Conservation (phyloP, 352 stramenopile species). For the Phytopythium sindhum region DNA sequence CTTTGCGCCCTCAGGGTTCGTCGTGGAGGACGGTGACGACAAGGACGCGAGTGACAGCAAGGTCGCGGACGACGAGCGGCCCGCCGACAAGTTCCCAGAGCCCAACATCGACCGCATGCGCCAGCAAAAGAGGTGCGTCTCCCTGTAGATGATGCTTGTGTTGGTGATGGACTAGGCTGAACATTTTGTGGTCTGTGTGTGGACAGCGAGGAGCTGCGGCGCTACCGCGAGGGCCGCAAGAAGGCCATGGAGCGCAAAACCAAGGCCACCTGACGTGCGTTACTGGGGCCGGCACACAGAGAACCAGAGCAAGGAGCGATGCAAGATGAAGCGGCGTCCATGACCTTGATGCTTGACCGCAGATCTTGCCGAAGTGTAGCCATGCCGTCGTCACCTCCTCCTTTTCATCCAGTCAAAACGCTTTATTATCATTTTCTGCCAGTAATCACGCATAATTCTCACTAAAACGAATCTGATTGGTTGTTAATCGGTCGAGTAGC, state of each 20-base stretch:
- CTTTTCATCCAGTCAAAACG: constrained; percentile 4
- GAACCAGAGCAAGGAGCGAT: background rate
- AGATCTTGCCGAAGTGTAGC: constrained; percentile 5
- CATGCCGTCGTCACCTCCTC: background rate
- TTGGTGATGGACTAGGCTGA: background rate
- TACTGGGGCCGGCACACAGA: background rate
- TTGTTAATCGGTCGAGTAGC: background rate
- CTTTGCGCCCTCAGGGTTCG: constrained; percentile 42
- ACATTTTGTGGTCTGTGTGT: background rate
- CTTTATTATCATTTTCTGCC: background rate
- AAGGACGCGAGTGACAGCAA: constrained; percentile 20
- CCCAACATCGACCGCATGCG: constrained; percentile 65
- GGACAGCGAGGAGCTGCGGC: constrained; percentile 55
- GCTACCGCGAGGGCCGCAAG: constrained; percentile 54
- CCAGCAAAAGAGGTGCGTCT: constrained; percentile 54
- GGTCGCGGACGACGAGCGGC: constrained; percentile 12
- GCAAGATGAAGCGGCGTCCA: too few species aligned
- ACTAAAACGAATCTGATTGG: background rate
- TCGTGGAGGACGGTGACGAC: constrained; percentile 26
- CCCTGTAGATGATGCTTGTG: background rate
- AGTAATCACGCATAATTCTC: background rate
- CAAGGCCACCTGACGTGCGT: constrained; percentile 18
- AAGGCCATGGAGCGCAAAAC: constrained; percentile 61
- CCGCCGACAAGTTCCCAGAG: constrained; percentile 47
- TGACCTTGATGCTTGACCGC: too few species aligned